These are phyloP conservation scores for Gossypium lobatum DNA, from an alignment of 441 rosid genomes.

Conservation along the genomic window DNA sequence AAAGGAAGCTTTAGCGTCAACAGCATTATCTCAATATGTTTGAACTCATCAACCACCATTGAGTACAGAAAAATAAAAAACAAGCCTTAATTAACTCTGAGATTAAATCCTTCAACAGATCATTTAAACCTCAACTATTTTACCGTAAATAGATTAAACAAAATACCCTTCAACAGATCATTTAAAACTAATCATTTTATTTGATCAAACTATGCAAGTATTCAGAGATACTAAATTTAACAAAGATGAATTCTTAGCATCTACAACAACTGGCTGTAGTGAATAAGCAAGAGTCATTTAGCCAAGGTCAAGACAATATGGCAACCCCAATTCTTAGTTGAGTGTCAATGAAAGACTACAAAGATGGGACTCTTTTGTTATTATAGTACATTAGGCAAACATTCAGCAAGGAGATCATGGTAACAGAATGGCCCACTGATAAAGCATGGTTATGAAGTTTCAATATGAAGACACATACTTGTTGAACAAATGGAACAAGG, in stretches of 20 bases:
- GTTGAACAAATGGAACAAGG: background rate
- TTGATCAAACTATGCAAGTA: background rate
- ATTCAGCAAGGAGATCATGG: constrained; percentile 3
- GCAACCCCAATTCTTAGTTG: background rate
- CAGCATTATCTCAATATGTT: background rate
- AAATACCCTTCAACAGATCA: background rate
- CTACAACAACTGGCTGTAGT: background rate
- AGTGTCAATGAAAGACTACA: background rate
- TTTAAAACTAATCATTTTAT: too few species aligned
- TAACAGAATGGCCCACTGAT: background rate
- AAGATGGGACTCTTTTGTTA: background rate
- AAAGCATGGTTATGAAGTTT: constrained; percentile 1
- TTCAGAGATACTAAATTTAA: background rate
- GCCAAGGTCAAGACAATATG: background rate
- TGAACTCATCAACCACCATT: background rate
- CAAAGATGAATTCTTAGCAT: background rate
- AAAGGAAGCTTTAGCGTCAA: background rate
- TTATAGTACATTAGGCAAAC: background rate
- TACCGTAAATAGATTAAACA: background rate
- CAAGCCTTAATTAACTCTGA: background rate
- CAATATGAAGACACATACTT: background rate
- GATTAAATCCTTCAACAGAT: background rate
- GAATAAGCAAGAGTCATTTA: background rate
- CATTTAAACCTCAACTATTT: background rate
- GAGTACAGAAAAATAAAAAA: background rate